Percentiles rank a stretch among this genome's conserved stretches.
phyloP scores from a whole-genome alignment of 2,329 filamentous ascomycete species.

The Pseudogymnoascus sp. region DNA sequence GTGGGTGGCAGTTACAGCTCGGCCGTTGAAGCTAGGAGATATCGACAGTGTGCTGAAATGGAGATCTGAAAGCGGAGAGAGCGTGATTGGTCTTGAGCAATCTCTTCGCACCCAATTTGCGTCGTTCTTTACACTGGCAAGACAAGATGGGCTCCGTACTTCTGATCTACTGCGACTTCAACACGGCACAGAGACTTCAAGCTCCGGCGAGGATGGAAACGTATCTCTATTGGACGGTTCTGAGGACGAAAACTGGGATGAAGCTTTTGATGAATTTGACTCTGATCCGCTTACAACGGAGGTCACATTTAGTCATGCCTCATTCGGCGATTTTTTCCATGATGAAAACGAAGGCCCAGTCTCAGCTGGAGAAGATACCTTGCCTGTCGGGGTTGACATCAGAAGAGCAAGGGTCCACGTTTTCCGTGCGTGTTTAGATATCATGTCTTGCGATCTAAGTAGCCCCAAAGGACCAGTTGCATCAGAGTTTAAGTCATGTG shows the following conservation, averaged over 20 bases:
- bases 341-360: background rate
- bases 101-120: conserved; percentile 2
- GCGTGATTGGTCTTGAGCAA: background rate
- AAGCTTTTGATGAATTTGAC: background rate
- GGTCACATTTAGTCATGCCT: background rate
- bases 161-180: background rate
- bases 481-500: background rate
- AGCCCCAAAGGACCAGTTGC: background rate
- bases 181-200: background rate
- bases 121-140: background rate
- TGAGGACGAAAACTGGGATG: background rate
- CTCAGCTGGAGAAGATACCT: background rate
- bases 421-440: background rate
- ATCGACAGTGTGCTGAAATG: background rate
- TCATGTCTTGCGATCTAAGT: background rate
- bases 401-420: background rate
- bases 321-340: background rate
- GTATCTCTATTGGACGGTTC: background rate
- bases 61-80: background rate
- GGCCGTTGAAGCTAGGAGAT: background rate
- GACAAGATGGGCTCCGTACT: background rate
- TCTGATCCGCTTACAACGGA: background rate
- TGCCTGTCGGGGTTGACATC: background rate
- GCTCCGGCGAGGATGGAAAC: background rate
- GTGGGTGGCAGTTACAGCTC: background rate